A percentile compares a stretch with the other conserved stretches of the same genome.
Evolutionary conservation across 768 basidiomycete genomes (phyloP).

Genomic region (Cystobasidium tubakii): DNA sequence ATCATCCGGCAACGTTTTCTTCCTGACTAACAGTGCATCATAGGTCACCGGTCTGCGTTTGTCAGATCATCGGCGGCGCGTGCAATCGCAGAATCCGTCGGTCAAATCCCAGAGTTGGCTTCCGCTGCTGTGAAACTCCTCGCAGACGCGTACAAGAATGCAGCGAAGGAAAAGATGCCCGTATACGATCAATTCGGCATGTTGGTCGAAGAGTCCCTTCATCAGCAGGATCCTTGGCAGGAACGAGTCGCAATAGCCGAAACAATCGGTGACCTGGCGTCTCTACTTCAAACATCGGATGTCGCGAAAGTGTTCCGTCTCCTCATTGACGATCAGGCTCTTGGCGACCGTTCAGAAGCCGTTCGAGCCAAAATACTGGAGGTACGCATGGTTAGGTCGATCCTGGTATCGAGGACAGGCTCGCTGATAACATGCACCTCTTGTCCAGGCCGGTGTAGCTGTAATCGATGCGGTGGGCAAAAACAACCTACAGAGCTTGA

Average conservation of each 20-base stretch:
- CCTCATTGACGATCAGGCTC: constrained; percentile 73
- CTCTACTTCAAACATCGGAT: constrained; percentile 59
- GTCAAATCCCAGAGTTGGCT: constrained; percentile 64
- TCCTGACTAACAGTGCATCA: background rate
- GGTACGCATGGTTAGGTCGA: constrained; percentile 31
- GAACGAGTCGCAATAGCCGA: constrained; percentile 67
- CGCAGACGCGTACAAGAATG: constrained; percentile 67
- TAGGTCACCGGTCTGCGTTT: constrained; percentile 73
- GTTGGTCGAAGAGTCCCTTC: constrained; percentile 79
- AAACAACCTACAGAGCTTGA: constrained; percentile 63
- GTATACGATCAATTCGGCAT: constrained; percentile 92
- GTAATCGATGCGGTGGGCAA: constrained; percentile 80
- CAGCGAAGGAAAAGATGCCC: constrained; percentile 76
- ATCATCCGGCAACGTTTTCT: background rate
- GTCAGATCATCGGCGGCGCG: constrained; percentile 67
- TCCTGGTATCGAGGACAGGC: background rate
- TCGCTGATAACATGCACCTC: background rate
- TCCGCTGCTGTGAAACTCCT: constrained; percentile 52
- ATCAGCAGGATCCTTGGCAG: constrained; percentile 81
- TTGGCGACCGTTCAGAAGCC: constrained; percentile 74
- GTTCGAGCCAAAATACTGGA: constrained; percentile 78
- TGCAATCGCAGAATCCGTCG: constrained; percentile 71
- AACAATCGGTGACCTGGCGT: constrained; percentile 64
- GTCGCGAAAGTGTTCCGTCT: constrained; percentile 73
- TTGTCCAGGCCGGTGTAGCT: constrained; percentile 63